These are phyloP conservation scores for Colletotrichum lindemuthianum DNA, from an alignment of 2,329 filamentous ascomycete genomes.

Conservation along the genomic window DNA sequence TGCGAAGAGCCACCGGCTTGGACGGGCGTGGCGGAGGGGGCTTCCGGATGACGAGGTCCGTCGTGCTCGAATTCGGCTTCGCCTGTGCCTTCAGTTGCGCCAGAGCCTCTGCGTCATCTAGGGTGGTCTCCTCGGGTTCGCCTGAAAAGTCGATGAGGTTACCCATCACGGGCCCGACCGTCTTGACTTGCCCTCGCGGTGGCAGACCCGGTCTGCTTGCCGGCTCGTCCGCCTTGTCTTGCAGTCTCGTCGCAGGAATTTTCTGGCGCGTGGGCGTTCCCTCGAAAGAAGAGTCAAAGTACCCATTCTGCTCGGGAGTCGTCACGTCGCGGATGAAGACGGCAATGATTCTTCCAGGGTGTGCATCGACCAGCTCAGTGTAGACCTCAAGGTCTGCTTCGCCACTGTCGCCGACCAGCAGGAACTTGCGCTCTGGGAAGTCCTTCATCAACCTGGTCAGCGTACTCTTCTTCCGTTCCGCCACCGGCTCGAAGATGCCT, in stretches of 20 bases:
- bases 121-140: conserved; percentile 53
- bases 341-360: conserved; percentile 84
- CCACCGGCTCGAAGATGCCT: conserved; percentile 96
- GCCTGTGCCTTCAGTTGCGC: conserved; percentile 41
- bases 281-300: conserved; percentile 75
- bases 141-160: conserved; percentile 70
- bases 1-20: conserved; percentile 67
- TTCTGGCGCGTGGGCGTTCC: conserved; percentile 40
- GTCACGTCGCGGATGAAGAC: conserved; percentile 98
- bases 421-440: conserved; percentile 88
- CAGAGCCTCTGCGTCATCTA: conserved; percentile 48
- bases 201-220: conserved; percentile 46
- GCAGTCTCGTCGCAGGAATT: conserved; percentile 37
- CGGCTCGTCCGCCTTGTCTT: conserved; percentile 37
- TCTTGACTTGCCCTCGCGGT: conserved; percentile 40
- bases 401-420: conserved; percentile 94
- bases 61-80: conserved; percentile 40
- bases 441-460: conserved; percentile 87
- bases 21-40: conserved; percentile 57
- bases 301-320: conserved; percentile 75
- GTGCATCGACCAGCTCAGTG: conserved; percentile 86
- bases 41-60: conserved; percentile 43
- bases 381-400: conserved; percentile 98
- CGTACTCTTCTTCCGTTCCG: conserved; percentile 90
- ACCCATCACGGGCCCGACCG: conserved; percentile 59